Base-by-base conservation (phyloP, 495 filamentous ascomycete species). In the Tirmania nivea region DNA sequence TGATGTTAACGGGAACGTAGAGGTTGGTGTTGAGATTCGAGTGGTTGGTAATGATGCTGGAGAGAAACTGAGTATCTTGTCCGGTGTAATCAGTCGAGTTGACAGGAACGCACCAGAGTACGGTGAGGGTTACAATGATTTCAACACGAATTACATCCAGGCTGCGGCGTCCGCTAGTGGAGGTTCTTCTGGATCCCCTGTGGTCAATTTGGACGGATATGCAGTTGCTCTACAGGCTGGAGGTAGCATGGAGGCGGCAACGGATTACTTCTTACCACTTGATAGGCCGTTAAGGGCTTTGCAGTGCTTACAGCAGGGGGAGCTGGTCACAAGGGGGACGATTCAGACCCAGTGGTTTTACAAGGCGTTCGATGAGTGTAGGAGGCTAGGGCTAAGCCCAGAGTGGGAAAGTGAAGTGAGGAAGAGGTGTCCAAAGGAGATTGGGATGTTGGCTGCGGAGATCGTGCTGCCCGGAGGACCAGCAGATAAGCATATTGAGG, bases 91-190 rank as follows among this genome's bases (percentile, higher is more conserved):
- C 63, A 93, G 86, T 71, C 77, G 90, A 55, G 70, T 96, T 55
- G 90, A 99, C 60, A 76, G 90, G 52, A 99, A 99, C 67, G 90
- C 90, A 6, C 90, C 90, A 8, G 90, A 99, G 60, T 99, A 99
- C 59, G 89, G 90, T 36, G 90, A 96, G 56, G 90, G 90, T 1
- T 99, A 99, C 67, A 88, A 88, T 67, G 90, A 99, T 63, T 99
- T 99, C 73, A 99, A 97, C 64, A 97, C 90, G 35, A 95, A 94
- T 66, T 99, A 99, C 68, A 96, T 96, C 57, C 90, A 99, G 71
- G 90, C 90, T 56, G 92, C 89, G 12, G 90, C 90, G 31, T 88
- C 90, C 8, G 90, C 90, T 10, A 94, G 84, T 65, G 90, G 90
- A 54, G 90, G 90, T 58, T 93, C 86, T 69, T 96, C 92, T 10